Evolutionary conservation across 202 grass and related monocot genomes (phyloP).

Genomic region (Miscanthus sacchariflorus): DNA sequence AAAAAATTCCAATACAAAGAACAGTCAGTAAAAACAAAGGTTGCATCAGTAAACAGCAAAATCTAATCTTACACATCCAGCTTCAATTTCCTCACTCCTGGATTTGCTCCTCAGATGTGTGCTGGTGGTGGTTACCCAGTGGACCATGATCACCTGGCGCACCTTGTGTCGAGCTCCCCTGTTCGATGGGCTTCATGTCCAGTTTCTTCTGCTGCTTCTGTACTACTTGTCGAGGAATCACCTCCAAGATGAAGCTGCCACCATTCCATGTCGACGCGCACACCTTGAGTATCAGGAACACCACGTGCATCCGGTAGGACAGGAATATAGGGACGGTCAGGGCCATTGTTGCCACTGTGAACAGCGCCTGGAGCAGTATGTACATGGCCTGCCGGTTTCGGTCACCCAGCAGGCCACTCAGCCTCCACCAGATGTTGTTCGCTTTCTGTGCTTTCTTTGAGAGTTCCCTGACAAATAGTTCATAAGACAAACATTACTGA

Average conservation of each 20-base stretch:
- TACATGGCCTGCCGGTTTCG: constrained; percentile 92
- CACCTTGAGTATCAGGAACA: constrained; percentile 93
- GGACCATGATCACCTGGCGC: background rate
- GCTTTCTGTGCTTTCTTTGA: constrained; percentile 99
- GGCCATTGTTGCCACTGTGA: constrained; percentile 88
- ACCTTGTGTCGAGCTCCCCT: background rate
- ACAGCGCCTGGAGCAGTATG: constrained; percentile 79
- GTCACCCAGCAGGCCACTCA: constrained; percentile 92
- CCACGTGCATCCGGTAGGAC: constrained; percentile 75
- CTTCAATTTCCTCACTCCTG: constrained; percentile 12
- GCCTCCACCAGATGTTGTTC: constrained; percentile 96
- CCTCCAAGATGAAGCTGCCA: constrained; percentile 93
- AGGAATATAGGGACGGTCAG: constrained; percentile 92
- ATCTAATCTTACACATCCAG: constrained; percentile 34
- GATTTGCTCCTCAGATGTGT: constrained; percentile 32
- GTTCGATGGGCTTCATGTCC: constrained; percentile 66
- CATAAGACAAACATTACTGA: background rate
- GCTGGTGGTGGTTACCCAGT: constrained; percentile 8
- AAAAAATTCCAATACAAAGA: background rate
- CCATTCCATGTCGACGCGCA: constrained; percentile 91
- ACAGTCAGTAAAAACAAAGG: background rate
- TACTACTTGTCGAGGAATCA: constrained; percentile 74
- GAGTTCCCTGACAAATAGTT: constrained; percentile 67
- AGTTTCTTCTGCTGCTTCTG: constrained; percentile 85
- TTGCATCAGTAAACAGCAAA: constrained; percentile 12